Percentiles rank a stretch among this genome's conserved stretches.
Evolutionary conservation across 129 eudicot species (phyloP).

Genomic region (Saussurea involucrata): DNA sequence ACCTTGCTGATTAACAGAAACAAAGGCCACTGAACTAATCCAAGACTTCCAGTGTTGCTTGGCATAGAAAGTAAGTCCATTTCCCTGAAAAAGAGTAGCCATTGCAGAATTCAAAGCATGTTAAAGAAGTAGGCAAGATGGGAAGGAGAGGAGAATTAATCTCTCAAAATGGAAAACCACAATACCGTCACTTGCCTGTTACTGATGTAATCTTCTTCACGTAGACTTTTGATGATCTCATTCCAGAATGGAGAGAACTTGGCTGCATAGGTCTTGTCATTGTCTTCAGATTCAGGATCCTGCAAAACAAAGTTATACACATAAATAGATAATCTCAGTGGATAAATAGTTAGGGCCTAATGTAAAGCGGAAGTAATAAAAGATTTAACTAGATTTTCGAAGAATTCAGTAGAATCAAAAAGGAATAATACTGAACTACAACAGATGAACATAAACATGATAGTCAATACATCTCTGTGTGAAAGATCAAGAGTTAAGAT

Average conservation of each 20-base stretch:
- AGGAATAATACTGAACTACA: background rate
- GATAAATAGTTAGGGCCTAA: slow-evolving; percentile 1
- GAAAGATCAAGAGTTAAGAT: background rate
- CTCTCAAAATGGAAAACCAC: background rate
- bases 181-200: slow-evolving; percentile 45
- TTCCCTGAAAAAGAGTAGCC: slow-evolving; percentile 47
- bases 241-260: slow-evolving; percentile 96
- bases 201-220: slow-evolving; percentile 97
- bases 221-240: slow-evolving; percentile 85
- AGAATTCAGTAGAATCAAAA: background rate
- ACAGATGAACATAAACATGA: background rate
- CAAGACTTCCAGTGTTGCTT: slow-evolving; percentile 80
- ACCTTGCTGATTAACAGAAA: slow-evolving; percentile 97
- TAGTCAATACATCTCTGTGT: background rate
- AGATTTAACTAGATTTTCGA: background rate
- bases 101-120: slow-evolving; percentile 7
- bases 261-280: slow-evolving; percentile 76
- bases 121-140: slow-evolving; percentile 1
- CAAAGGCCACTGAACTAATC: slow-evolving; percentile 94
- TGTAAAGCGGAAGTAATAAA: background rate
- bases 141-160: background rate
- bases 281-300: slow-evolving; percentile 66
- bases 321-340: slow-evolving; percentile 14
- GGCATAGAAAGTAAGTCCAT: slow-evolving; percentile 96
- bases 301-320: slow-evolving; percentile 21